Evolutionary conservation across 257 asterid species (phyloP), one percentile per base, ranked within the genome.

Genomic region (Mitragyna speciosa): DNA sequence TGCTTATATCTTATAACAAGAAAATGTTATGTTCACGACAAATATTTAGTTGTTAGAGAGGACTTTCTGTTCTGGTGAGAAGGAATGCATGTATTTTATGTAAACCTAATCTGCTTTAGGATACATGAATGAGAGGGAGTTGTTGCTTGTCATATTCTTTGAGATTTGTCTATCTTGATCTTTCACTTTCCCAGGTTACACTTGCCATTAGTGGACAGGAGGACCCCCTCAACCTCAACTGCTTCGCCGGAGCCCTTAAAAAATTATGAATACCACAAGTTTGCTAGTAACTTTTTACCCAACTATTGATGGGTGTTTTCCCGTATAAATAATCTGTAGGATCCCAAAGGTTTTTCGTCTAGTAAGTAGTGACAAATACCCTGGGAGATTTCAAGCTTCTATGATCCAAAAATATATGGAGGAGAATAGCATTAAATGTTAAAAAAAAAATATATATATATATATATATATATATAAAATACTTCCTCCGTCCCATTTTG

Each of bases 131-230:
- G 17, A 1, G 24, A 10, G 30, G 31, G 31, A 59, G 14, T 24
- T 59, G 31, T 59, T 59, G 12, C 66, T 24, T 59, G 66, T 5
- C 2, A n/a, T 51, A 59, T 24, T 59, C 30, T n/a, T 19, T 7
- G 66, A 59, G 31, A 24, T 59, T 59, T 59, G 14, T 59, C 24
- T 59, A 59, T 61, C 67, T 24, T 61, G 31, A n/a, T n/a, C 28
- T 24, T 61, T 26, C 5, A n/a, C 67, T 61, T 61, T 61, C 22
- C 31, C 9, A 9, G 9, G 16, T 2, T 16, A 61, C 22, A 14
- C n/a, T 61, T 61, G 67, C 67, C 33, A 61, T 61, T 61, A 61
- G 33, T 61, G 67, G 67, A 61, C n/a, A 61, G 30, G 67, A 24
- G 67, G 33, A n/a, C 67, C 67, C 67, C n/a, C n/a, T n/a, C n/a